Percentiles rank a stretch among this genome's conserved stretches.
These are phyloP conservation scores for Crucihimalaya himalaica DNA, from an alignment of 345 rosid genomes.

Conservation along the genomic window DNA sequence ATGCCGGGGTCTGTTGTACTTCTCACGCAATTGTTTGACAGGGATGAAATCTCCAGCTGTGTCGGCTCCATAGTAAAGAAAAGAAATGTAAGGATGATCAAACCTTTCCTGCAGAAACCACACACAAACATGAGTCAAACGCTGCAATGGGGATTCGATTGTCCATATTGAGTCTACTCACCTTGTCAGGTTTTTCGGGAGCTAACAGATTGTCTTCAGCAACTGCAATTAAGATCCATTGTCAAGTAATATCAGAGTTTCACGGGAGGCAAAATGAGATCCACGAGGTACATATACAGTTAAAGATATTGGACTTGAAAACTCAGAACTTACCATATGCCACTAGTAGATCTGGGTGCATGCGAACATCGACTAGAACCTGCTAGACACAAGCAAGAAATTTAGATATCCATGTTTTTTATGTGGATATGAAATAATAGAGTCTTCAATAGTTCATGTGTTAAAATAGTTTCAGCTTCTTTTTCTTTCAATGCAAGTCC, in stretches of 20 bases:
- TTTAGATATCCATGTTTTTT: constrained; percentile 16
- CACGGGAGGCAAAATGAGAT: not conserved
- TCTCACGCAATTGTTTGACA: constrained; percentile 86
- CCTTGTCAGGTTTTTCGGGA: constrained; percentile 64
- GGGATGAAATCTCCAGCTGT: constrained; percentile 92
- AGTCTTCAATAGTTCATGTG: constrained; percentile 3
- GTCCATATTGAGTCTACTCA: constrained; percentile 37
- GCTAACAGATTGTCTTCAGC: constrained; percentile 81
- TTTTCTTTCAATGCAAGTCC: not conserved
- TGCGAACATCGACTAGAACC: constrained; percentile 79
- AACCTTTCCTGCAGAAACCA: constrained; percentile 67
- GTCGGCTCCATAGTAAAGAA: constrained; percentile 82
- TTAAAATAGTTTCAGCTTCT: not conserved
- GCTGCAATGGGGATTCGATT: not conserved
- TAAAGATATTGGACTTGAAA: not conserved
- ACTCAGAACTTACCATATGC: constrained; percentile 66
- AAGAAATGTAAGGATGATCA: constrained; percentile 86
- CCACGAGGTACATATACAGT: not conserved
- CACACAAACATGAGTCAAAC: constrained; percentile 6
- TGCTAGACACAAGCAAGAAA: constrained; percentile 38
- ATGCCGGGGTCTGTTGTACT: constrained; percentile 70
- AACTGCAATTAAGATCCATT: constrained; percentile 53
- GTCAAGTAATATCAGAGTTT: constrained; percentile 4
- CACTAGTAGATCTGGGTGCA: constrained; percentile 74
- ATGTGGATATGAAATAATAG: not conserved